Evolutionary conservation across 352 stramenopile species (phyloP), one percentile per base, ranked within the genome.

Genomic region (Globisporangium paroecandrum): DNA sequence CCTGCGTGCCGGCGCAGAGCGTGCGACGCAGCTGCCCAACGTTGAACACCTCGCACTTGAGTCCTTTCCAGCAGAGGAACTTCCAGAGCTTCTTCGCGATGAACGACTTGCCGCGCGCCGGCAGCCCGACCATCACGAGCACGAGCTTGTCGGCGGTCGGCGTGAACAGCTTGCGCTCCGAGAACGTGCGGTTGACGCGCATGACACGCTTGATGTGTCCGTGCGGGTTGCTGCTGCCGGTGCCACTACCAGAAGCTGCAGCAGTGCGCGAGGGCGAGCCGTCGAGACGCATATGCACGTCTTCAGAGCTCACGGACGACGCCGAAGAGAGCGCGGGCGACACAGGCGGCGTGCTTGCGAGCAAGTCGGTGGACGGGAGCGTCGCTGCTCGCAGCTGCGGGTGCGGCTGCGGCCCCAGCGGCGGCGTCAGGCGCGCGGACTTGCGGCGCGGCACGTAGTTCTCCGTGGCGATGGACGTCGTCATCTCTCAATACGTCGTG

Each of bases 61-160:
- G 74, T n/a, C 86, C 86, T 62, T 93, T 94, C 86, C 86, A 94
- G 64, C 76, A 86, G 25, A 92, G 75, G 65, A 91, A 92, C 69
- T 91, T 91, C 62, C 77, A 82, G 2, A 94, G 76, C 64, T 97
- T 97, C 71, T 98, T 97, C 61, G 94, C 91, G 71, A 98, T 98
- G 73, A 98, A 97, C 60, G 95, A 98, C 74, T 99, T 99, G 58
- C 96, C 96, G 10, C 93, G 95, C 1, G 91, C 96, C 0, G 96
- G 96, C 8, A 99, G 73, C 0, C 96, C 96, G 27, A 98, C 95
- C 92, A 99, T 98, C 24, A 98, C 89, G 34, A 99, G 85, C 61
- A 98, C 91, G 15, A 99, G 80, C 66, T 98, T 98, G 74, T 99
- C 94, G 4, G 89, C 90, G 32, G 80, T 92, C 15, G 81, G 84